Percentiles rank a stretch among this genome's conserved stretches.
Conservation (phyloP, 371 early-diverging fungal genomes). For the Apophysomyces variabilis region DNA sequence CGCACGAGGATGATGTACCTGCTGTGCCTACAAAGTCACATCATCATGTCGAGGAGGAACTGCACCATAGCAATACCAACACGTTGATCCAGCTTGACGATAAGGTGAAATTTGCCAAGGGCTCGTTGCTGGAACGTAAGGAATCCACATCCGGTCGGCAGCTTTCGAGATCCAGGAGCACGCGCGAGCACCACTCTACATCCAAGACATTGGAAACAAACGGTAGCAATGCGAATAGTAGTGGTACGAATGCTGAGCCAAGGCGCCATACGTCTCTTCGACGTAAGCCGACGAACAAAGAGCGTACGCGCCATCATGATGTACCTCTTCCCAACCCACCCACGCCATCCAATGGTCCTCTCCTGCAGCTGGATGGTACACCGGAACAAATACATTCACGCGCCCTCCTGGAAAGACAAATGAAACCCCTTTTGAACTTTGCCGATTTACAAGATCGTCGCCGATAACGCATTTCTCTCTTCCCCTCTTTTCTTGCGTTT, state of each 20-base stretch:
- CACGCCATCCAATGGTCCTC: slow-evolving; percentile 21
- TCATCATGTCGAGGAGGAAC: slow-evolving; percentile 11
- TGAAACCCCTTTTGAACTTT: slow-evolving; percentile 52
- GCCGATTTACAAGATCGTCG: slow-evolving; percentile 17
- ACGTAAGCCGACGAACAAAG: slow-evolving; percentile 37
- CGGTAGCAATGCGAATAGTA: background rate
- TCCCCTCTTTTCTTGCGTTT: background rate
- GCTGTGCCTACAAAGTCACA: background rate
- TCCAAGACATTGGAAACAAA: background rate
- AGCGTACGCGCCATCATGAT: slow-evolving; percentile 9
- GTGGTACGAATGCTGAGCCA: background rate
- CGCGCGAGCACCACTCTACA: slow-evolving; percentile 25
- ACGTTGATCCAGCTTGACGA: slow-evolving; percentile 51
- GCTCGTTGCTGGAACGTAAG: slow-evolving; percentile 42
- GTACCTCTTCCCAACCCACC: slow-evolving; percentile 40
- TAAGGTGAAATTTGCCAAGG: slow-evolving; percentile 43
- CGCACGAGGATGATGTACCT: slow-evolving; percentile 26
- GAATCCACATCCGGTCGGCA: slow-evolving; percentile 12
- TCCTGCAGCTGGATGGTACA: slow-evolving; percentile 40
- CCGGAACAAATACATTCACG: slow-evolving; percentile 49
- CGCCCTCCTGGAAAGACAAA: slow-evolving; percentile 42
- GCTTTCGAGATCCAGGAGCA: slow-evolving; percentile 42
- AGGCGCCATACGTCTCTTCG: slow-evolving; percentile 38
- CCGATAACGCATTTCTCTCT: slow-evolving; percentile 6
- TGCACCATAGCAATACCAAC: slow-evolving; percentile 7